Conservation (phyloP, 495 filamentous ascomycete genomes). For the Aspergillus mulundensis region DNA sequence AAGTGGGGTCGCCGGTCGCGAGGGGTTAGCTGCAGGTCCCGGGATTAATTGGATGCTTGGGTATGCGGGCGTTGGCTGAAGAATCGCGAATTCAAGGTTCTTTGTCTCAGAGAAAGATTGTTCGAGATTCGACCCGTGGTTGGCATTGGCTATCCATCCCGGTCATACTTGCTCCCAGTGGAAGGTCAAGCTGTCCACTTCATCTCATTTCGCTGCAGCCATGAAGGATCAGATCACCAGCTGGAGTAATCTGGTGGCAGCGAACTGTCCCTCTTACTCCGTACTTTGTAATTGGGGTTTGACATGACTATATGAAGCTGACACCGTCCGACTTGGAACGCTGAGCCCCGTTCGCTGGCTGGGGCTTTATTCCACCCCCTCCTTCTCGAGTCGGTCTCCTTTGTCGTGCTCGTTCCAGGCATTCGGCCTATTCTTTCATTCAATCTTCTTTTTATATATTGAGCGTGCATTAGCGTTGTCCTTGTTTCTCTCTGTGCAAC, state of each 20-base stretch:
- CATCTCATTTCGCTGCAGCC: conserved; percentile 1
- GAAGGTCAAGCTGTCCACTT: neutral
- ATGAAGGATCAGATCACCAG: conserved; percentile 7
- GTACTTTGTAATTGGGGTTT: conserved; percentile 2
- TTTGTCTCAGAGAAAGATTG: neutral
- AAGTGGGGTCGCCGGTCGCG: conserved; percentile 1
- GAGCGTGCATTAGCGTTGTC: neutral
- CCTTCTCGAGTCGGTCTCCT: conserved; percentile 3
- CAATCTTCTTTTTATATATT: neutral
- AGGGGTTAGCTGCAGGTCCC: conserved; percentile 2
- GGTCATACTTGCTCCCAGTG: neutral
- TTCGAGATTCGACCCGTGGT: neutral
- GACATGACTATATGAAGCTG: neutral
- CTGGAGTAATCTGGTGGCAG: neutral
- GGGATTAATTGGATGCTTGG: conserved; percentile 1
- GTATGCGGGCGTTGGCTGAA: conserved; percentile 1
- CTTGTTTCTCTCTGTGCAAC: neutral
- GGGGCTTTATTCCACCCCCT: conserved; percentile 2
- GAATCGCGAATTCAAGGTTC: neutral
- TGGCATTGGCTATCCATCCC: neutral
- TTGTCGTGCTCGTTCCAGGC: neutral
- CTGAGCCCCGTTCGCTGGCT: neutral
- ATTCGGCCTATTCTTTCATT: neutral
- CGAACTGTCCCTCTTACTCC: neutral
- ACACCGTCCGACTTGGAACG: neutral